Evolutionary conservation across 108 stramenopile genomes (phyloP).

Genomic region (Cyclotella cryptica): DNA sequence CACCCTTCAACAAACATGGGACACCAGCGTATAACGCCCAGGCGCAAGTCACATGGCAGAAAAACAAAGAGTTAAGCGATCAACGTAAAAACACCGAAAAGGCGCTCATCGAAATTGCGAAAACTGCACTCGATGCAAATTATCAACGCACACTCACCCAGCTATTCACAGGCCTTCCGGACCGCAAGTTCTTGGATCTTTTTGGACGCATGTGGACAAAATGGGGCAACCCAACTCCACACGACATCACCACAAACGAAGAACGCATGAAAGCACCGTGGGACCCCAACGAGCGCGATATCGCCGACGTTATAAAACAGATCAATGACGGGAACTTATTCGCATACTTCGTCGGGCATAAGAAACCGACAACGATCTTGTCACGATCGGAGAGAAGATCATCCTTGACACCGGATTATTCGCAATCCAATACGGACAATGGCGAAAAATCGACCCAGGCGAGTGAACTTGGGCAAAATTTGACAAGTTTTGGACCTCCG

Average conservation of each 20-base stretch:
- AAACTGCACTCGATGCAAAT: too few relatives aligned
- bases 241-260: background rate
- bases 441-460: background rate
- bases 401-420: background rate
- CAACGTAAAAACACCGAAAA: too few relatives aligned
- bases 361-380: background rate
- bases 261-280: background rate
- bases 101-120: too few relatives aligned
- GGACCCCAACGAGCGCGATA: constrained; percentile 2
- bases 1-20: too few relatives aligned
- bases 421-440: background rate
- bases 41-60: too few relatives aligned
- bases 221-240: background rate
- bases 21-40: too few relatives aligned
- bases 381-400: background rate
- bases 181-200: too few relatives aligned
- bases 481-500: background rate
- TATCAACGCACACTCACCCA: too few relatives aligned
- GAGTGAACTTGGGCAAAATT: constrained; percentile 2
- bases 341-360: background rate
- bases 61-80: too few relatives aligned
- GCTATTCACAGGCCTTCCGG: too few relatives aligned
- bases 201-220: too few relatives aligned
- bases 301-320: background rate
- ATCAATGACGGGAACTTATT: background rate